Percentiles rank a stretch among this genome's conserved stretches.
These are phyloP conservation scores for Tolypocladium guangdongense DNA, from an alignment of 2,329 filamentous ascomycete species.

Conservation along the genomic window DNA sequence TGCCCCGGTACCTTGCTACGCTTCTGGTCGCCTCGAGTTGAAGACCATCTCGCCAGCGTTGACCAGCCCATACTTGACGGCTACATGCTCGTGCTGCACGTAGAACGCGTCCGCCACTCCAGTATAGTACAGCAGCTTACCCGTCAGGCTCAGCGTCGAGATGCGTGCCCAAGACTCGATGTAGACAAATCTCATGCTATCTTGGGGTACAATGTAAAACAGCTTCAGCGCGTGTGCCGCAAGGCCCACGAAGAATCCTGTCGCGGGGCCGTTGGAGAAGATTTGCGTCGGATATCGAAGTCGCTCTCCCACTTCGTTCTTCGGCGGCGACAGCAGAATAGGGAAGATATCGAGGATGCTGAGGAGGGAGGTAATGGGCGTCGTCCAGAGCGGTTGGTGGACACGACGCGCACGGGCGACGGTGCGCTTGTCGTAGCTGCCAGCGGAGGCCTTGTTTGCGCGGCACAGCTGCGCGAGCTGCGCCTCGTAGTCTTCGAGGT, in stretches of 20 bases:
- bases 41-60: constrained; percentile 30
- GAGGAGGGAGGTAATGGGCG: constrained; percentile 55
- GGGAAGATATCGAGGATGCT: constrained; percentile 54
- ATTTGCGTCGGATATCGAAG: constrained; percentile 59
- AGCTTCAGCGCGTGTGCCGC: constrained; percentile 38
- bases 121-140: constrained; percentile 56
- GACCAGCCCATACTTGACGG: constrained; percentile 28
- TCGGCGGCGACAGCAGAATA: constrained; percentile 34
- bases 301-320: constrained; percentile 9
- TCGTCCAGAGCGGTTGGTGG: constrained; percentile 67
- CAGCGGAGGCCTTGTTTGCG: constrained; percentile 14
- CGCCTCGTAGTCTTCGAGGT: constrained; percentile 48
- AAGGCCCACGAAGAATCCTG: constrained; percentile 62
- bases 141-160: constrained; percentile 71
- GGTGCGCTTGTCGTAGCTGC: constrained; percentile 51
- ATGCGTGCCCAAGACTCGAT: constrained; percentile 91
- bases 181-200: constrained; percentile 65
- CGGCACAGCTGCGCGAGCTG: constrained; percentile 16
- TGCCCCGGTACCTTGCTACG: not conserved
- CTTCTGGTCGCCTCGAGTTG: constrained; percentile 19
- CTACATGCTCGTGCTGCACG: constrained; percentile 68
- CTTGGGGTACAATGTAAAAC: constrained; percentile 29
- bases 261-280: constrained; percentile 80
- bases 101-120: constrained; percentile 65
- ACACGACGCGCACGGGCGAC: constrained; percentile 71